Evolutionary conservation across 2,329 filamentous ascomycete genomes (phyloP).

Genomic region (Ceratocystis cacaofunesta): DNA sequence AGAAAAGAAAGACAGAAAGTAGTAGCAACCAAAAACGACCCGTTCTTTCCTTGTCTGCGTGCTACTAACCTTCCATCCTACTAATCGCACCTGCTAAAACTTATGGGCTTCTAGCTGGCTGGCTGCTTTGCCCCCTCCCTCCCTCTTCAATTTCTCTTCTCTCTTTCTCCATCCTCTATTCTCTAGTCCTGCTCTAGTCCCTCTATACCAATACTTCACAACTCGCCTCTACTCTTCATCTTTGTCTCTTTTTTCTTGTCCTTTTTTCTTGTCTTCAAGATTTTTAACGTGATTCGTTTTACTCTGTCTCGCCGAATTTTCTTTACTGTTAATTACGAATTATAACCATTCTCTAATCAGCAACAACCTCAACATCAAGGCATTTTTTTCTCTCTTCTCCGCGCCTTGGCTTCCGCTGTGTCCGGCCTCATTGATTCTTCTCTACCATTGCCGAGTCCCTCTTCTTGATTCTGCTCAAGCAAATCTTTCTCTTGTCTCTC

Average conservation of each 20-base stretch:
- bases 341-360: background rate
- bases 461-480: background rate
- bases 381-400: background rate
- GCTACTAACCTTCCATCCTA: background rate
- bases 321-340: background rate
- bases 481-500: background rate
- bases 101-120: too few relatives aligned
- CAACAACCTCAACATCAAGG: background rate
- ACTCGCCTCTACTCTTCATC: background rate
- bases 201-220: background rate
- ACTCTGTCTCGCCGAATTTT: background rate
- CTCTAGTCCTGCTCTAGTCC: background rate
- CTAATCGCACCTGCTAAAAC: too few relatives aligned
- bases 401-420: background rate
- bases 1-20: background rate
- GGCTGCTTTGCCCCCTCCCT: background rate
- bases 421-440: background rate
- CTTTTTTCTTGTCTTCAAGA: background rate
- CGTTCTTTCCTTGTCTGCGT: background rate
- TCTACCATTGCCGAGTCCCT: background rate
- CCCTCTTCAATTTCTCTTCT: background rate
- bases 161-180: background rate
- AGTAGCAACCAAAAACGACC: background rate
- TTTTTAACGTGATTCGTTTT: background rate
- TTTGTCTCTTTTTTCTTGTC: background rate